These are phyloP conservation scores for Teratosphaeria pseudoeucalypti DNA, from an alignment of 2,329 filamentous ascomycete genomes.

Conservation along the genomic window DNA sequence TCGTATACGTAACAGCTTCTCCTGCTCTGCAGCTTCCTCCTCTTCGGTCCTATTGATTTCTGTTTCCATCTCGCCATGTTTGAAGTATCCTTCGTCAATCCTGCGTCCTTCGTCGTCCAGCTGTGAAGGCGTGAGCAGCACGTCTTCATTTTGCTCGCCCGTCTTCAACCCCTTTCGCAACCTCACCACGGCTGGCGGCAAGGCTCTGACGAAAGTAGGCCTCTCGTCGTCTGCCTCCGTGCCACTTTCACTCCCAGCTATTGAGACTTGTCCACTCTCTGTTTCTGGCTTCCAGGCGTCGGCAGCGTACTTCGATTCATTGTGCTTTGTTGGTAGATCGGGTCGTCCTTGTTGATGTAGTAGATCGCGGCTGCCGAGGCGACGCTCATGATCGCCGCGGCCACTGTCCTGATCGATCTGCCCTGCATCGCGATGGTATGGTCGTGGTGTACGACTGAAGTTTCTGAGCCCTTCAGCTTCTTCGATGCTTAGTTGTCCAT, in stretches of 20 bases:
- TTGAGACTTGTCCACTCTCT: constrained; percentile 29
- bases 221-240: constrained; percentile 94
- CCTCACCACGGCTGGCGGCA: constrained; percentile 66
- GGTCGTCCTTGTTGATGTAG: constrained; percentile 11
- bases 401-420: constrained; percentile 12
- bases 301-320: neutral
- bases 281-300: neutral
- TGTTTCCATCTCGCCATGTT: constrained; percentile 18
- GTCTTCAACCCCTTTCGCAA: constrained; percentile 69
- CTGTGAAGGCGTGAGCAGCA: constrained; percentile 37
- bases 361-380: constrained; percentile 7
- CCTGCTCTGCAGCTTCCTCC: constrained; percentile 34
- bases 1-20: constrained; percentile 68
- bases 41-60: constrained; percentile 15
- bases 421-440: constrained; percentile 18
- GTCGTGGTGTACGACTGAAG: constrained; percentile 18
- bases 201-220: constrained; percentile 58
- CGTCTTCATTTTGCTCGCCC: constrained; percentile 29
- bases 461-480: constrained; percentile 9
- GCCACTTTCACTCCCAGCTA: constrained; percentile 72
- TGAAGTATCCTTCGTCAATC: constrained; percentile 29
- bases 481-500: constrained; percentile 4
- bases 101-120: constrained; percentile 37
- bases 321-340: neutral
- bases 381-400: constrained; percentile 7